These are phyloP conservation scores for Papiliotrema laurentii DNA, from an alignment of 1,284 basidiomycete species.

Conservation along the genomic window DNA sequence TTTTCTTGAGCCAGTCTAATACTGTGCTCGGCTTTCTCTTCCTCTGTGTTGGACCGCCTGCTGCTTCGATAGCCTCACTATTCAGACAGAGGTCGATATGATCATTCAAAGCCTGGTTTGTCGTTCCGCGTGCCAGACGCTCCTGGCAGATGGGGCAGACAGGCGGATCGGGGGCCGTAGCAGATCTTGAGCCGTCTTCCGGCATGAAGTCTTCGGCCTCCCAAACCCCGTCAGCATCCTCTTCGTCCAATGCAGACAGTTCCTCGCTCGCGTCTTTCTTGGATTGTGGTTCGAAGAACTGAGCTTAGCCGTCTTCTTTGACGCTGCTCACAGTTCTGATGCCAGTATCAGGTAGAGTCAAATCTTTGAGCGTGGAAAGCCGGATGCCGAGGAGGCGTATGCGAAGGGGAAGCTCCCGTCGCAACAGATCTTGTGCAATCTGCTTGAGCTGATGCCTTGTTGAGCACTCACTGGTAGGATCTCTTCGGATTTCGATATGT, in stretches of 20 bases:
- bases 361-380: constrained; percentile 76
- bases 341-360: constrained; percentile 47
- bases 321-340: constrained; percentile 31
- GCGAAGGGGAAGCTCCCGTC: constrained; percentile 69
- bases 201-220: constrained; percentile 7
- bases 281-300: constrained; percentile 29
- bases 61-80: constrained; percentile 28
- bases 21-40: not conserved
- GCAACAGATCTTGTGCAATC: constrained; percentile 76
- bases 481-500: constrained; percentile 70
- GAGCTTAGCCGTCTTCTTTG: not conserved
- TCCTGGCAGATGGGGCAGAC: constrained; percentile 41
- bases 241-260: not conserved
- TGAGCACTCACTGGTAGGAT: constrained; percentile 60
- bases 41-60: constrained; percentile 6
- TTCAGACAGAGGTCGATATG: constrained; percentile 46
- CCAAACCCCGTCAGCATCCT: constrained; percentile 2
- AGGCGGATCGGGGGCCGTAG: constrained; percentile 15
- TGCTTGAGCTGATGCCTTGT: constrained; percentile 33
- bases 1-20: not conserved
- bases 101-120: constrained; percentile 42
- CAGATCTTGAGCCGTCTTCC: not conserved
- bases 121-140: constrained; percentile 24
- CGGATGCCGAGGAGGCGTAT: constrained; percentile 76
- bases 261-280: constrained; percentile 7